phyloP scores from a whole-genome alignment of 2,329 filamentous ascomycete species.

The Stagonosporopsis vannaccii region DNA sequence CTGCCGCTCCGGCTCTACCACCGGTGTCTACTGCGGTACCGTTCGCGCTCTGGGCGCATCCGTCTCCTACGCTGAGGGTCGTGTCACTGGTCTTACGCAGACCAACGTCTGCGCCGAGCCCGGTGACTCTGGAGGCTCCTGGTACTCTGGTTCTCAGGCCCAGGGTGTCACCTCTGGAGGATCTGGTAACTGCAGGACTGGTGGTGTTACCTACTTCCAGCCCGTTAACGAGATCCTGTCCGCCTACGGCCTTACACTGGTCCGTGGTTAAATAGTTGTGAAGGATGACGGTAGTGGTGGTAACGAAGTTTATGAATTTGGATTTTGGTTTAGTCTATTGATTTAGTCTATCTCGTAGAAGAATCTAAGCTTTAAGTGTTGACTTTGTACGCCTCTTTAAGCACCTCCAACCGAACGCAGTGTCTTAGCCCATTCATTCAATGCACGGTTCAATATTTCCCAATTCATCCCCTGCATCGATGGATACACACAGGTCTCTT shows the following conservation, averaged over 20 bases:
- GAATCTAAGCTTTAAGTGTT: background rate
- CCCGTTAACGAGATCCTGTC: conserved; percentile 54
- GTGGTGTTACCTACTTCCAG: conserved; percentile 53
- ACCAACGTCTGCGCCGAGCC: conserved; percentile 54
- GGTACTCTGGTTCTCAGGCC: conserved; percentile 52
- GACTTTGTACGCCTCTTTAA: background rate
- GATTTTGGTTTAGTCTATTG: background rate
- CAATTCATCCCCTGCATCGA: background rate
- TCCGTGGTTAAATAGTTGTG: conserved; percentile 26
- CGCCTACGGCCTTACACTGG: conserved; percentile 44
- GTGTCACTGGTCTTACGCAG: conserved; percentile 52
- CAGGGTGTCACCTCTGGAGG: conserved; percentile 55
- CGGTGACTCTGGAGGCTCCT: conserved; percentile 54
- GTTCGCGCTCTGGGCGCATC: conserved; percentile 47
- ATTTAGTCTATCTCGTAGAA: too few relatives aligned
- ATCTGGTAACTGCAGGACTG: conserved; percentile 49
- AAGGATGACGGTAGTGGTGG: conserved; percentile 7
- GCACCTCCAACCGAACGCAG: background rate
- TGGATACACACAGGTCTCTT: background rate
- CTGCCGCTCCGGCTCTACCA: conserved; percentile 55
- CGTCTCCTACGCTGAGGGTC: conserved; percentile 51
- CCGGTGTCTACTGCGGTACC: conserved; percentile 51
- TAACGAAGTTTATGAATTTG: background rate
- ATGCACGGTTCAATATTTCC: background rate
- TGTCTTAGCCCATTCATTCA: background rate